Conservation (phyloP, 108 stramenopile genomes). For the Fragilaria crotonensis region DNA sequence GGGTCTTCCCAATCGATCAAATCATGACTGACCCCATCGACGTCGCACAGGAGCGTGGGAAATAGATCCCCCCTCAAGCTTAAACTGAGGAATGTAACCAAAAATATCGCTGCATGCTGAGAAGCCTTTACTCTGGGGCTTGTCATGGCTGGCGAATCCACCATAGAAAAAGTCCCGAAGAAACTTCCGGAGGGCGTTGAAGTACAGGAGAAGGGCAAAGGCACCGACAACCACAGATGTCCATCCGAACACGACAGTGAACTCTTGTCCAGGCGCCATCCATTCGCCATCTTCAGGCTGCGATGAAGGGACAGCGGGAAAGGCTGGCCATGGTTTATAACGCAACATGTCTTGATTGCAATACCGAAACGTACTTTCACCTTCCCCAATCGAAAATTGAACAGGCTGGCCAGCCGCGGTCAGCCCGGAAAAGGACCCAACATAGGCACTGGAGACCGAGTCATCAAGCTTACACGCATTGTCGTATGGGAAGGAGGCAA, state of each 20-base stretch:
- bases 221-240: slow-evolving; percentile 3
- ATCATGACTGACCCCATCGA: background rate
- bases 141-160: background rate
- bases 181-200: background rate
- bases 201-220: background rate
- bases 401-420: background rate
- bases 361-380: slow-evolving; percentile 3
- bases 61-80: background rate
- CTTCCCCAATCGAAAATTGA: background rate
- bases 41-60: slow-evolving; percentile 7
- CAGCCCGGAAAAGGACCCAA: slow-evolving; percentile 5
- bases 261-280: background rate
- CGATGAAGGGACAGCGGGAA: background rate
- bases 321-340: slow-evolving; percentile 1
- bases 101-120: background rate
- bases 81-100: slow-evolving; percentile 12
- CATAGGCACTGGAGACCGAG: background rate
- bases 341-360: slow-evolving; percentile 18
- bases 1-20: slow-evolving; percentile 13
- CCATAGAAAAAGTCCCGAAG: background rate
- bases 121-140: background rate
- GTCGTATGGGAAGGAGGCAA: slow-evolving; percentile 19
- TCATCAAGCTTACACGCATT: slow-evolving; percentile 9
- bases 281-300: slow-evolving; percentile 1
- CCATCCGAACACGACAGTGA: slow-evolving; percentile 8